Evolutionary conservation across 2,329 filamentous ascomycete species (phyloP), one percentile per base, ranked within the genome.

Genomic region (Biscogniauxia marginata): DNA sequence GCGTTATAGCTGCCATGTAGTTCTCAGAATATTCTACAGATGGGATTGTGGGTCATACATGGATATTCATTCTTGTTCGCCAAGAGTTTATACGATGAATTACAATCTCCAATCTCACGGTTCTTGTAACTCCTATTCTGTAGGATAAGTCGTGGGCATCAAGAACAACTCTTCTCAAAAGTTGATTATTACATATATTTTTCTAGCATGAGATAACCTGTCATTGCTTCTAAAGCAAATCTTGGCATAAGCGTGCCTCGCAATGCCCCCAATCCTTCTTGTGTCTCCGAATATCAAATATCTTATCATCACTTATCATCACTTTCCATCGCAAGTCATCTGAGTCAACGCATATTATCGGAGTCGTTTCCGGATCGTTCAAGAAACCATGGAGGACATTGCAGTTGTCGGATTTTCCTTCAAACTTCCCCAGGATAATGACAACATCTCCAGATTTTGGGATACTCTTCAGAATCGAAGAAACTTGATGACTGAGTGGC

Each of bases 401-500:
- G 73, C 72, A 7, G 56, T 77, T 6, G 58, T 78, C 7, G 75
- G 75, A 3, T 68, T 70, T 34, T 71, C 73, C 13, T 72, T 73
- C 49, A 74, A 71, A 53, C 66, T 77, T 1, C 75, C 75, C 1
- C 70, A 73, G 25, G 70, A 65, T 34, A 61, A 67, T 4, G 60
- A 70, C 0, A 65, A 74, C 30, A 68, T 67, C 7, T 54, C 54
- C 6, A 60, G 53, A 18, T 69, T 75, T n/a, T 75, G 73, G 73
- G 62, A 74, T 3, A 62, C 67, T 2, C 65, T 75, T 6, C 43
- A 70, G 25, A 59, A 61, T 19, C 55, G 63, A 19, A 67, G 50
- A 53, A 74, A 72, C 52, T 24, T 73, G 21, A 64, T 68, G 63
- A 73, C 67, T 3, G 48, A 57, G 13, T 74, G 69, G 66, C 73